Evolutionary conservation across 768 basidiomycete species (phyloP), one percentile per base, ranked within the genome.

Genomic region (Hericium alpestre): DNA sequence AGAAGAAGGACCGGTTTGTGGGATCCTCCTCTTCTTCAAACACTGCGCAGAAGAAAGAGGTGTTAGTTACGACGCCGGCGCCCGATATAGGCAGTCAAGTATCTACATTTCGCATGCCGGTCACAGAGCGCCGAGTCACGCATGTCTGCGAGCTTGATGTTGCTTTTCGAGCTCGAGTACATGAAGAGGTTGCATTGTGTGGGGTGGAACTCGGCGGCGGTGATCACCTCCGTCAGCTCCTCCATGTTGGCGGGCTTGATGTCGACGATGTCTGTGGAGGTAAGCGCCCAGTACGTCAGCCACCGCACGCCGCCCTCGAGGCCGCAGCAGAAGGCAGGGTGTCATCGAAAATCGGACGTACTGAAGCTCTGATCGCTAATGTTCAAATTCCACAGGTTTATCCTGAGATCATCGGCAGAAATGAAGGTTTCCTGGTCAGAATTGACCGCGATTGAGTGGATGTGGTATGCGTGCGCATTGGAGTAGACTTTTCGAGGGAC

Each of bases 201-300:
- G 37, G 96, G 96, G 69, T 98, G 96, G 73, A 99, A 98, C 73
- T 99, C 96, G 51, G 96, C 93, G 11, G 95, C 92, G n/a, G 96
- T 99, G 71, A 99, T 98, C 69, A 99, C 96, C 70, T 99, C 96
- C 15, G 96, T 98, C 55, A 99, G 79, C 71, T 99, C 96, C 69
- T 99, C 96, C 96, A 99, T 99, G 72, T 99, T 99, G 66, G 92
- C 84, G 2, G 96, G 96, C 70, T 99, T 99, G 82, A 99, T 98
- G 72, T 99, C 96, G 61, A 99, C 94, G 67, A 99, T 98, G 73
- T 99, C 96, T 99, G 65, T 12, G 18, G 49, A 18, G 53, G n/a
- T 50, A 40, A 56, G 40, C 40, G 39, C 55, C 11, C 48, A 38
- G 38, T 54, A 61, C 51, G 53, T 51, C 41, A 58, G 55, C 51